Base-by-base conservation (phyloP, 176 grass and related monocot species). In the Bolboschoenus planiculmis region DNA sequence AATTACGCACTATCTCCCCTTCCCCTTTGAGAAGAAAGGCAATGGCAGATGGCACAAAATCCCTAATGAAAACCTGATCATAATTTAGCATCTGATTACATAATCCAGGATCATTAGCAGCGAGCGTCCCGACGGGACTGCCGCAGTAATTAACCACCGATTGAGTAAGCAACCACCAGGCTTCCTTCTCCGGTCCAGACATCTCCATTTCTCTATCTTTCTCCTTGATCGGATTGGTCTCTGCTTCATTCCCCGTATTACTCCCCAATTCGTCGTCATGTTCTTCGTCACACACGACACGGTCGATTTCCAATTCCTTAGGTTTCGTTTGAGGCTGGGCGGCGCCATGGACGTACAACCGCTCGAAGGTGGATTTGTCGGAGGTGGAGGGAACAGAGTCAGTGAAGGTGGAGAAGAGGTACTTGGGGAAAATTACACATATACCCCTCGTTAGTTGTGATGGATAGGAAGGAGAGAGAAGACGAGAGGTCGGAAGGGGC, bases 51-150 rank as follows among this genome's bases (percentile, higher is more conserved):
- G 96, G 92, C 18, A 99, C 91, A 20, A 99, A 99, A 57, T 95
- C 96, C 91, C 96, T 93, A 56, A 99, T 95, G 70, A 99, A 93
- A 30, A 99, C 91, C 86, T 99, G 96, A 46, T 99, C 96, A 29
- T 99, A 95, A 84, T 95, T 95, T 36, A 93, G 86, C 89, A 92
- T 94, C 46, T 95, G 96, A 78, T 87, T 95, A 20, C 68, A 84
- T 46, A 68, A 83, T 60, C 84, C 90, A 15, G 86, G 88, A 60
- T 95, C 93, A 81, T 99, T 95, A 20, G 96, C 91, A 0, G 96
- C 93, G 70, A 99, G 86, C 10, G 96, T 99, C 0, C 96, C 96
- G 14, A 99, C 89, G 2, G 91, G 82, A 10, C 82, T 93, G 39
- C 89, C 86, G 56, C 93, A 91, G 83, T 95, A 95, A 43, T 85